These are phyloP conservation scores for Pichia sp. DNA, from an alignment of 1,139 yeast species.

Conservation along the genomic window DNA sequence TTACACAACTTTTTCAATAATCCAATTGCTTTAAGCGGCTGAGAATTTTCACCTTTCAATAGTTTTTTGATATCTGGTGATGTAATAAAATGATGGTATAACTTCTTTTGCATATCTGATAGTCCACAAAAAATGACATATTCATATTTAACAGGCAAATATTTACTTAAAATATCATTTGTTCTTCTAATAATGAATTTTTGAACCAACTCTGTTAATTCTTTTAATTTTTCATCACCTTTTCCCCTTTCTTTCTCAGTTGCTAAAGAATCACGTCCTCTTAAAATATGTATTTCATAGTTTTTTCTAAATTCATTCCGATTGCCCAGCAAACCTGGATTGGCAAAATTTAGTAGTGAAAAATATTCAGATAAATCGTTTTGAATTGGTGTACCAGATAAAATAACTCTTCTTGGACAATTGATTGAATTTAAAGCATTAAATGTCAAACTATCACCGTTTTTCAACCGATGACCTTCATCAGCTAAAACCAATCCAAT, in stretches of 20 bases:
- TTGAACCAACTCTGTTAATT: slow-evolving; percentile 72
- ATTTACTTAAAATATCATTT: slow-evolving; percentile 88
- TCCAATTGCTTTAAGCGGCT: slow-evolving; percentile 88
- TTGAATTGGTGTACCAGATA: slow-evolving; percentile 97
- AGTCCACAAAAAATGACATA: slow-evolving; percentile 88
- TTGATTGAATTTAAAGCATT: slow-evolving; percentile 78
- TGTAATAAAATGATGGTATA: slow-evolving; percentile 71
- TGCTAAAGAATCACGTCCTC: slow-evolving; percentile 89
- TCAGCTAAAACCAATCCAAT: slow-evolving; percentile 90
- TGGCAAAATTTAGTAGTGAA: slow-evolving; percentile 84
- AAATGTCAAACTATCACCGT: slow-evolving; percentile 90
- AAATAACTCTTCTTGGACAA: slow-evolving; percentile 82
- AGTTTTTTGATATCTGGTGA: slow-evolving; percentile 74
- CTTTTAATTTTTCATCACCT: slow-evolving; percentile 69
- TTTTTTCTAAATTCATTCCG: slow-evolving; percentile 78
- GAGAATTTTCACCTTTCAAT: slow-evolving; percentile 65
- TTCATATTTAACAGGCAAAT: slow-evolving; percentile 91
- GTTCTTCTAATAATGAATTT: slow-evolving; percentile 92
- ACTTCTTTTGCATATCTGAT: slow-evolving; percentile 65
- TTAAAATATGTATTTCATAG: slow-evolving; percentile 71
- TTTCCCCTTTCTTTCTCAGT: slow-evolving; percentile 66
- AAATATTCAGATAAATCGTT: slow-evolving; percentile 94
- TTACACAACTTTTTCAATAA: slow-evolving; percentile 83
- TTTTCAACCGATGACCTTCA: slow-evolving; percentile 93
- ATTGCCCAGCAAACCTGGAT: slow-evolving; percentile 88